Base-by-base conservation (phyloP, 2,329 filamentous ascomycete species). In the Claviceps fusiformis region DNA sequence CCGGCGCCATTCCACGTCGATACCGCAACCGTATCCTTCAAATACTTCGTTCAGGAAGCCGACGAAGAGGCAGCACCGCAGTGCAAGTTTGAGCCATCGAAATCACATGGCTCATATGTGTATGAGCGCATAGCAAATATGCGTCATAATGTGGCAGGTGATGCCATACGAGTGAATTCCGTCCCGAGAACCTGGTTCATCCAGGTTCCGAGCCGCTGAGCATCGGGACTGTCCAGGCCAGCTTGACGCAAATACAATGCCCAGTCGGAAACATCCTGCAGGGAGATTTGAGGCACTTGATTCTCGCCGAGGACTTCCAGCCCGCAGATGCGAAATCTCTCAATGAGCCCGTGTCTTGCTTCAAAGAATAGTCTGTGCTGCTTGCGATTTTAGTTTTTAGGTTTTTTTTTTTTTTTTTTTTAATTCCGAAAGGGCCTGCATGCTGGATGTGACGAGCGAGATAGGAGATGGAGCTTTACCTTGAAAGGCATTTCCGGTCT, bases 401-500 rank as follows among this genome's bases (percentile, higher is more conserved):
- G n/a, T n/a, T n/a, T n/a, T n/a, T n/a, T n/a, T n/a, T n/a, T n/a
- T n/a, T 5, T 5, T 8, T 33, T 8, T 33, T 33, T 5, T 33
- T 29, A 55, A 50, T n/a, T n/a, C 51, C n/a, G 31, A 52, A 10
- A n/a, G 6, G 15, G 4, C 11, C 39, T 2, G 31, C 35, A 50
- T 35, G 9, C 15, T 27, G 33, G 15, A 15, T 37, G 7, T 29
- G 33, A 13, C 15, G 24, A n/a, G n/a, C 5, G 15, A n/a, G 39
- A 27, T 8, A 3, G 11, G 60, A n/a, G n/a, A n/a, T n/a, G n/a
- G n/a, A n/a, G n/a, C n/a, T 69, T 67, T 59, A 85, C 69, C 27
- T 72, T 67, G 13, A 70, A 64, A 1, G 80, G 77, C 13, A 79
- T 57, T 0, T 67, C 62, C 1, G 81, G 80, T 44, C 81, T 73